Evolutionary conservation across 1,284 basidiomycete genomes (phyloP).

Genomic region (Takashimella koratensis): DNA sequence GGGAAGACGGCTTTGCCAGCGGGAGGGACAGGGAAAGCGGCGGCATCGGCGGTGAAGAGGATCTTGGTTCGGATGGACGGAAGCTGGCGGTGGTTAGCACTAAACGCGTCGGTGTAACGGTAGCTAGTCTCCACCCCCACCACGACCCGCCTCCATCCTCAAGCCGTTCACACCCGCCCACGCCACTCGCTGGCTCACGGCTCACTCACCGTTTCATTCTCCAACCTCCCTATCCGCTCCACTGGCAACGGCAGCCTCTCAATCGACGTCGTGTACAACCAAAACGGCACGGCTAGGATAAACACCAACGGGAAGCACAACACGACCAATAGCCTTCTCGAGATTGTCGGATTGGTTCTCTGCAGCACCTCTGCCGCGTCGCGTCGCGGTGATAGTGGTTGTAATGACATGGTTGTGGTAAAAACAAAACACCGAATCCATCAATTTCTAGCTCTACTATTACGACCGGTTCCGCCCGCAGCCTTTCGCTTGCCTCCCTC

Average conservation of each 20-base stretch:
- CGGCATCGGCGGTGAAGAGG: slow-evolving; percentile 32
- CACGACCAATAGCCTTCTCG: slow-evolving; percentile 42
- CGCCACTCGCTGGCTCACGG: neutral
- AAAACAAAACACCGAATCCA: too few relatives aligned
- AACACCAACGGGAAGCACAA: slow-evolving; percentile 71
- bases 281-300: slow-evolving; percentile 69
- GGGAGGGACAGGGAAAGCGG: slow-evolving; percentile 28
- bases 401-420: neutral
- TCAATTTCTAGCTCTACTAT: neutral
- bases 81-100: slow-evolving; percentile 12
- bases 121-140: neutral
- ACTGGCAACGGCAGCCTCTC: slow-evolving; percentile 69
- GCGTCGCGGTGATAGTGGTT: neutral
- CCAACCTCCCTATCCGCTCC: slow-evolving; percentile 55
- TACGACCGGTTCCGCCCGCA: neutral
- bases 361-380: neutral
- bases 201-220: slow-evolving; percentile 18
- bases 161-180: neutral
- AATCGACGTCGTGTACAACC: slow-evolving; percentile 86
- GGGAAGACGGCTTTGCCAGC: slow-evolving; percentile 23
- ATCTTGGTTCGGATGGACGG: slow-evolving; percentile 23
- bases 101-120: neutral
- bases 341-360: slow-evolving; percentile 27
- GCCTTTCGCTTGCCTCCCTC: slow-evolving; percentile 8
- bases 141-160: neutral